Evolutionary conservation across 495 filamentous ascomycete species (phyloP).

Genomic region (Tuber melanosporum): DNA sequence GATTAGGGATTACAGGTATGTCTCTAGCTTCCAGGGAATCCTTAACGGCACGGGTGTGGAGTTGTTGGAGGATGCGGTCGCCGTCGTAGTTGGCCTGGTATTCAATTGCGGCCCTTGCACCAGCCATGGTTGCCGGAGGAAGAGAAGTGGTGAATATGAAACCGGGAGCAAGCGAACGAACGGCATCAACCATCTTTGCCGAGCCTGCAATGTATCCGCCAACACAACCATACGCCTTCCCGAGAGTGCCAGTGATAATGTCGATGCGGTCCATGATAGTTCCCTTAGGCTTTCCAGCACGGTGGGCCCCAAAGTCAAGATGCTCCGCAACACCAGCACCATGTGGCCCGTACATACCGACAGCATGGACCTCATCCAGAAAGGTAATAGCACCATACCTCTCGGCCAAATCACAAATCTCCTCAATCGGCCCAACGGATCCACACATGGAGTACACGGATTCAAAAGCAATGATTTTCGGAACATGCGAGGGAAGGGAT

Average conservation of each 20-base stretch:
- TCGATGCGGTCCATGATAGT: slow-evolving; percentile 93
- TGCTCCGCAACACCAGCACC: slow-evolving; percentile 97
- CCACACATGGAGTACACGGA: slow-evolving; percentile 99
- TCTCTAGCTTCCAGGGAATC: slow-evolving; percentile 63
- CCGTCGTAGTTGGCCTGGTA: slow-evolving; percentile 76
- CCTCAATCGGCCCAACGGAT: slow-evolving; percentile 87
- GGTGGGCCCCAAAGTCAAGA: slow-evolving; percentile 80
- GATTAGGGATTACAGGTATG: slow-evolving; percentile 98
- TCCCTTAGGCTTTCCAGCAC: slow-evolving; percentile 60
- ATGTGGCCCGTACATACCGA: slow-evolving; percentile 97
- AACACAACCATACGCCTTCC: slow-evolving; percentile 96
- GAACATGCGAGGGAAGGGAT: slow-evolving; percentile 69
- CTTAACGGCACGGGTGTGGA: slow-evolving; percentile 92
- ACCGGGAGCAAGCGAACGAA: slow-evolving; percentile 89
- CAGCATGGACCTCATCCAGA: slow-evolving; percentile 95
- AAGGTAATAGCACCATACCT: slow-evolving; percentile 98
- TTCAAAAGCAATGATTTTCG: slow-evolving; percentile 98
- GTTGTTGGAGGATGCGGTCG: slow-evolving; percentile 83
- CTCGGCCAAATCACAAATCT: slow-evolving; percentile 90
- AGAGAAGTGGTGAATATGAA: slow-evolving; percentile 99
- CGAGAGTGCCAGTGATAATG: slow-evolving; percentile 94
- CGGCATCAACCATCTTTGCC: slow-evolving; percentile 81
- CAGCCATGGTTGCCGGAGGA: slow-evolving; percentile 93
- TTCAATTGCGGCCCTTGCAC: slow-evolving; percentile 82
- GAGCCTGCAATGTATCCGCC: slow-evolving; percentile 95